Percentiles rank a stretch among this genome's conserved stretches.
Conservation (phyloP, 805 yeast species). For the Spathaspora girioi region DNA sequence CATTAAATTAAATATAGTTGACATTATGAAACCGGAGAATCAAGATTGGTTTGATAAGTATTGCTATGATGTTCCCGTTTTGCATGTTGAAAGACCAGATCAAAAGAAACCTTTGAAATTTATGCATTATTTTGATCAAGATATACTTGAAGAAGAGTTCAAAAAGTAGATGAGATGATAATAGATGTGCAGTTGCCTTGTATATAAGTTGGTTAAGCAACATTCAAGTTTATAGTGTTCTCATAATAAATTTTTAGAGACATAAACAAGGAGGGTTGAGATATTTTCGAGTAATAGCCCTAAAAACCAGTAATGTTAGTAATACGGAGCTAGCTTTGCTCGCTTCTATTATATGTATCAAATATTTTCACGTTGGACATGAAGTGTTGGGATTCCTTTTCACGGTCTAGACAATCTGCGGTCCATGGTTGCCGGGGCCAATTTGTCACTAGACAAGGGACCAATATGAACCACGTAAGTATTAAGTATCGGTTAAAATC, state of each 20-base stretch:
- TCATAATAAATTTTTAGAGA: background rate
- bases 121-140: constrained; percentile 63
- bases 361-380: no score
- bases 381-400: no score
- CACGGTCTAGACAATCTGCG: no score
- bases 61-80: constrained; percentile 76
- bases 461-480: no score
- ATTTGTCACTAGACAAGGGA: no score
- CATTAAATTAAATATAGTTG: constrained; percentile 41
- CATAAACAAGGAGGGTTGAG: background rate
- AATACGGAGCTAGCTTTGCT: no score
- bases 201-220: background rate
- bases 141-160: constrained; percentile 52
- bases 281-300: no score
- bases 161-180: background rate
- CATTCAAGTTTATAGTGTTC: background rate
- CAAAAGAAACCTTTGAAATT: constrained; percentile 51
- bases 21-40: constrained; percentile 59
- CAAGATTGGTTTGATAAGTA: constrained; percentile 66
- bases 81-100: constrained; percentile 55
- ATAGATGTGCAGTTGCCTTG: background rate
- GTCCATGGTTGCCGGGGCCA: no score
- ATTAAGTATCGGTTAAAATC: no score
- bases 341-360: no score
- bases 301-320: no score